Evolutionary conservation across 805 yeast genomes (phyloP), one percentile per base, ranked within the genome.

Genomic region (Pichia manshurica): DNA sequence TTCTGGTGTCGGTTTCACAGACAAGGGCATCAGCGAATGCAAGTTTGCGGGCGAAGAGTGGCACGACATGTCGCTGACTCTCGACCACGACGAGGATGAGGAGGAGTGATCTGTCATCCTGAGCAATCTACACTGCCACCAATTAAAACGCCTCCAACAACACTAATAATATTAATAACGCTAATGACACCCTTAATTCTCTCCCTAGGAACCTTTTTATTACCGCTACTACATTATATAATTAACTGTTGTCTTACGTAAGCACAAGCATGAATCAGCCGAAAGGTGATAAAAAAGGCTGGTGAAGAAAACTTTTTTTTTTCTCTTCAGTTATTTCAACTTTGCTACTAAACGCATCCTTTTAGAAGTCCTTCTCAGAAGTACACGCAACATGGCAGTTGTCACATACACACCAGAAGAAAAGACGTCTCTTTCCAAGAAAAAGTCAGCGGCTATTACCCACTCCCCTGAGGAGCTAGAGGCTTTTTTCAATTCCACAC

Each of bases 1-100:
- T 68, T 82, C 80, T 58, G 78, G 83, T 56, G 74, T 88, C 34
- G 97, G 96, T 0, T 93, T 91, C 66, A 69, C 72, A 50, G 80
- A 82, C 56, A 69, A 71, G 42, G 97, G 95, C 35, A 70, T 70
- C 44, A 82, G 86, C 53, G 65, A 70, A 21, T 79, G 85, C 58
- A 62, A 68, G 39, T 76, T 73, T 63, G 91, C 78, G 23, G 82
- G 76, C 42, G 74, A 64, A 28, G 64, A 67, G 32, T 84, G 90
- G 90, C 72, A 72, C 53, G 85, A 82, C 58, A 60, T 84, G 67
- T 65, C 59, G 45, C 55, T 65, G 45, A 63, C 63, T 20, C 59
- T 74, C 45, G 65, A 65, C 23, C 75, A 73, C 39, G 73, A 71
- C 35, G 75, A 72, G 25, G 75, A 70, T 29, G 75, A 72, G 25